Evolutionary conservation across 2,329 filamentous ascomycete species (phyloP).

Genomic region (Aspergillus phoenicis): DNA sequence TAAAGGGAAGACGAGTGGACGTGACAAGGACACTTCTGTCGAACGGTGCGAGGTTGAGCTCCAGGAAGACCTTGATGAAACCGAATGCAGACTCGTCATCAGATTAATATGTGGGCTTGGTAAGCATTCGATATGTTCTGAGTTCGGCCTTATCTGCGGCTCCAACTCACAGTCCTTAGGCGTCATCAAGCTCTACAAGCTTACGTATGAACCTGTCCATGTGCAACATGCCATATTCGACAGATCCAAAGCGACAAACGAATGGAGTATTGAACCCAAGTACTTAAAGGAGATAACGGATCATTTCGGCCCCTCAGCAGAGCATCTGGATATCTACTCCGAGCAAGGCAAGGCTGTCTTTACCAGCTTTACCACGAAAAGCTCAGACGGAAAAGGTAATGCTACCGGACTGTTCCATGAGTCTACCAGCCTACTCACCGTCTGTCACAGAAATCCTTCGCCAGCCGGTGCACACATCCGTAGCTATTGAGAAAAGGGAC

Average conservation of each 20-base stretch:
- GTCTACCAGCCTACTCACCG: constrained; percentile 12
- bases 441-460: constrained; percentile 59
- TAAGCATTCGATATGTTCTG: constrained; percentile 26
- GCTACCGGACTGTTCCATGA: not conserved
- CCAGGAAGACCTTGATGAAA: constrained; percentile 57
- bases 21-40: constrained; percentile 61
- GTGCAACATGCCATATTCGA: constrained; percentile 68
- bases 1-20: constrained; percentile 59
- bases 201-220: constrained; percentile 64
- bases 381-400: constrained; percentile 61
- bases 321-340: constrained; percentile 64
- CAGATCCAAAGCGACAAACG: constrained; percentile 56
- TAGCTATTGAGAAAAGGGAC: constrained; percentile 62
- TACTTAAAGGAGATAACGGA: constrained; percentile 64
- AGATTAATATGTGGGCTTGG: constrained; percentile 65
- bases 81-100: constrained; percentile 63
- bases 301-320: constrained; percentile 65
- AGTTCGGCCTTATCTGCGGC: not conserved
- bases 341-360: constrained; percentile 62
- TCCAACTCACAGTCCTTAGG: constrained; percentile 39
- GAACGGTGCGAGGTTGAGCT: constrained; percentile 65
- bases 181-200: constrained; percentile 65
- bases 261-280: constrained; percentile 61
- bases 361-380: constrained; percentile 68
- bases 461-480: constrained; percentile 66